Evolutionary conservation across 768 basidiomycete genomes (phyloP).

Genomic region (Amanita subjunquillea): DNA sequence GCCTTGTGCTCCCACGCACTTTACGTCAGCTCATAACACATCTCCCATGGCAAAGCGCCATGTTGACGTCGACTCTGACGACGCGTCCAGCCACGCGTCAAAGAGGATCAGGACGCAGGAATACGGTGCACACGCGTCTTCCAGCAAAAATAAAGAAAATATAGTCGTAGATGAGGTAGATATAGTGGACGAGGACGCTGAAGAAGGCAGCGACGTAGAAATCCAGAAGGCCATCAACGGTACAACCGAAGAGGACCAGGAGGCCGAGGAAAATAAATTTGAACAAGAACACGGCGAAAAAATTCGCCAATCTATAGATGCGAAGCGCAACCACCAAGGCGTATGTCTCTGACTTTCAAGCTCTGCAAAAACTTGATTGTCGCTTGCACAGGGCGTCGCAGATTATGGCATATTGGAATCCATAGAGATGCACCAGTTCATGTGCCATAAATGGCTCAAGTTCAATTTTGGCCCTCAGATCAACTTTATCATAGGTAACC

Average conservation of each 20-base stretch:
- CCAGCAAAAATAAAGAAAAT: conserved; percentile 18
- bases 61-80: conserved; percentile 32
- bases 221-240: conserved; percentile 14
- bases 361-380: background rate
- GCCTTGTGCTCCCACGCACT: background rate
- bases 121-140: conserved; percentile 13
- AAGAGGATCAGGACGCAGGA: conserved; percentile 23
- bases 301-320: conserved; percentile 45
- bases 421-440: conserved; percentile 86
- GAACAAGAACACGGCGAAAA: conserved; percentile 50
- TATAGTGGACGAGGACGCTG: conserved; percentile 18
- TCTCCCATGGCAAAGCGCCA: conserved; percentile 46
- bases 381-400: conserved; percentile 54
- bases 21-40: background rate
- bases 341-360: conserved; percentile 21
- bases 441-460: conserved; percentile 84
- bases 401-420: conserved; percentile 83
- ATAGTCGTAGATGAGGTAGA: conserved; percentile 20
- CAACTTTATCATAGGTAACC: conserved; percentile 89
- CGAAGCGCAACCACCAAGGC: conserved; percentile 33
- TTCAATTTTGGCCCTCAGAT: conserved; percentile 89
- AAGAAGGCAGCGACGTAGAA: conserved; percentile 18
- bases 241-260: conserved; percentile 26
- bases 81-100: conserved; percentile 18
- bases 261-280: conserved; percentile 55